Conservation (phyloP, 257 asterid species). For the Agastache rugosa region DNA sequence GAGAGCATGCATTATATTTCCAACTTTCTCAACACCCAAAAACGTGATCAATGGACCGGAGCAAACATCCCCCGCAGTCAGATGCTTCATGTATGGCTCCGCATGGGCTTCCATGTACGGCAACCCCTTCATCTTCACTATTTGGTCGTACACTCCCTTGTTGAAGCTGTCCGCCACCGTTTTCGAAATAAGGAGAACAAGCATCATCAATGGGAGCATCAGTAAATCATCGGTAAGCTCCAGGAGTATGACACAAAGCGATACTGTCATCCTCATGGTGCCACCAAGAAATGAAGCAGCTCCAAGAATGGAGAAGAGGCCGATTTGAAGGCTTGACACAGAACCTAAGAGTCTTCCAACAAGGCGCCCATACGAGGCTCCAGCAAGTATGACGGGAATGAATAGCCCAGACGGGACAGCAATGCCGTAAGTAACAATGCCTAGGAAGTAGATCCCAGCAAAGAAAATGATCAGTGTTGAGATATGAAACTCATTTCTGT, state of each 20-base stretch:
- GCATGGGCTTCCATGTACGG: conserved; percentile 97
- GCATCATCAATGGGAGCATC: conserved; percentile 94
- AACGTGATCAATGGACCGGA: conserved; percentile 86
- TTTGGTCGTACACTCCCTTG: conserved; percentile 91
- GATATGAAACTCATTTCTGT: conserved; percentile 62
- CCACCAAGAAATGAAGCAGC: conserved; percentile 99
- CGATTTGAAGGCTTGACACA: conserved; percentile 68
- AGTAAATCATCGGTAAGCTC: conserved; percentile 86
- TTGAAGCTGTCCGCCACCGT: conserved; percentile 90
- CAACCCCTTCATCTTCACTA: conserved; percentile 89
- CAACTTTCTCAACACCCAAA: conserved; percentile 82
- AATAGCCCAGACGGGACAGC: conserved; percentile 97
- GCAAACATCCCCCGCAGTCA: conserved; percentile 86
- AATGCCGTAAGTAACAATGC: conserved; percentile 85
- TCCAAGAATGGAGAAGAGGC: conserved; percentile 86
- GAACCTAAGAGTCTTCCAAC: conserved; percentile 72
- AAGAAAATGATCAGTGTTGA: conserved; percentile 69
- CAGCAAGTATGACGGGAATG: conserved; percentile 99
- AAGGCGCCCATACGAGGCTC: conserved; percentile 94
- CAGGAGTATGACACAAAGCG: conserved; percentile 88
- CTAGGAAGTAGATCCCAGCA: conserved; percentile 63
- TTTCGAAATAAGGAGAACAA: conserved; percentile 89
- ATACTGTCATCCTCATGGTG: conserved; percentile 98
- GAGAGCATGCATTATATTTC: conserved; percentile 68
- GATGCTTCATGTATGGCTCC: conserved; percentile 88